Evolutionary conservation across 306 rosid genomes (phyloP).

Genomic region (Hippophae gyantsensis): DNA sequence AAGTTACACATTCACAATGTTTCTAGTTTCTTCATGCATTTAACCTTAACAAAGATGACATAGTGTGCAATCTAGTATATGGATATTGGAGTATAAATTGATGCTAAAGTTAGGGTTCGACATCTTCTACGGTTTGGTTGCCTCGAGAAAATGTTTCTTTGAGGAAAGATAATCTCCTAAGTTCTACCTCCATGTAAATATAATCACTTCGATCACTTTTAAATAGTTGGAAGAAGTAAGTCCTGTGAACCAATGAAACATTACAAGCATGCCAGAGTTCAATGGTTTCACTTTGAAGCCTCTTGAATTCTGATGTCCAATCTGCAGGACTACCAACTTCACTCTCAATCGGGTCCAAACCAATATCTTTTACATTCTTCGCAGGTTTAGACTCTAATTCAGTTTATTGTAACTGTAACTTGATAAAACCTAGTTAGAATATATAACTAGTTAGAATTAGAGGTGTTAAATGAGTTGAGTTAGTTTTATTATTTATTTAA

Average conservation of each 20-base stretch:
- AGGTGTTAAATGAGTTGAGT: background rate
- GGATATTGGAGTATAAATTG: conserved; percentile 36
- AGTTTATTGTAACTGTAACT: conserved; percentile 35
- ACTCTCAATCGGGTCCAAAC: conserved; percentile 59
- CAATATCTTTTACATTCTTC: conserved; percentile 55
- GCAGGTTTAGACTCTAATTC: conserved; percentile 17
- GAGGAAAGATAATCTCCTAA: conserved; percentile 67
- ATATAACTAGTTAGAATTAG: background rate
- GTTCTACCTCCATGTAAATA: conserved; percentile 82
- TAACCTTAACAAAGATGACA: no score
- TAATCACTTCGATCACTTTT: conserved; percentile 74
- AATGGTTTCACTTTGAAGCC: conserved; percentile 65
- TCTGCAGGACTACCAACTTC: conserved; percentile 40
- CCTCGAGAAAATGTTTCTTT: conserved; percentile 48
- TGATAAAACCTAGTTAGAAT: conserved; percentile 13
- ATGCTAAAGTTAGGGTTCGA: conserved; percentile 34
- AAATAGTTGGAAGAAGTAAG: conserved; percentile 83
- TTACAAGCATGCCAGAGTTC: conserved; percentile 82
- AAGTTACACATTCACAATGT: no score
- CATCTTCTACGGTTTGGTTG: conserved; percentile 49
- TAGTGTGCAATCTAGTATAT: no score
- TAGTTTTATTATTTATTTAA: no score
- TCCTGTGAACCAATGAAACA: conserved; percentile 83
- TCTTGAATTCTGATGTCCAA: conserved; percentile 77
- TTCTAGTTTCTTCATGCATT: no score